These are phyloP conservation scores for Tolypocladium ophioglossoides DNA, from an alignment of 2,329 filamentous ascomycete genomes.

Conservation along the genomic window DNA sequence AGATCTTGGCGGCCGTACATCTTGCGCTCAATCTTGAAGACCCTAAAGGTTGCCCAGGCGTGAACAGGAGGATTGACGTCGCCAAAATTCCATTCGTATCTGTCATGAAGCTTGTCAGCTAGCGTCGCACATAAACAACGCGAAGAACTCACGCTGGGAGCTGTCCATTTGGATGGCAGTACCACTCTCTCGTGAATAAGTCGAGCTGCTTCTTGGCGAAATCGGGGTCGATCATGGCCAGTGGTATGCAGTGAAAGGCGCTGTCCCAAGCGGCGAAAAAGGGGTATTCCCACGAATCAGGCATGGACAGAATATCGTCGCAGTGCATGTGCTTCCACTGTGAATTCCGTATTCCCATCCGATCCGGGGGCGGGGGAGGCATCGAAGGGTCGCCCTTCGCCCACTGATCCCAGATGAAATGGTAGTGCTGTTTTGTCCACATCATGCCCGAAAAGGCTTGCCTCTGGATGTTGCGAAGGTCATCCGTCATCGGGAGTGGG, in stretches of 20 bases:
- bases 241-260: conserved; percentile 89
- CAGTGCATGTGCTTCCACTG: conserved; percentile 94
- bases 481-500: conserved; percentile 85
- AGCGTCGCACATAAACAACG: neutral
- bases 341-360: conserved; percentile 73
- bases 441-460: conserved; percentile 95
- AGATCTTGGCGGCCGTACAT: conserved; percentile 91
- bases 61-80: conserved; percentile 96
- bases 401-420: conserved; percentile 98
- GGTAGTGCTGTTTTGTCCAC: conserved; percentile 96
- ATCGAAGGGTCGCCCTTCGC: conserved; percentile 85
- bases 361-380: conserved; percentile 70
- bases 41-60: conserved; percentile 89
- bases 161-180: conserved; percentile 96
- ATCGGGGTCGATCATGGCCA: conserved; percentile 95
- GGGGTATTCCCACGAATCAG: conserved; percentile 96
- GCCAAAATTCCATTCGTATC: conserved; percentile 91
- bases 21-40: conserved; percentile 97
- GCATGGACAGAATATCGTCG: conserved; percentile 94
- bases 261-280: conserved; percentile 98
- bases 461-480: conserved; percentile 87
- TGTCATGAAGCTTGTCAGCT: conserved; percentile 15
- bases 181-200: conserved; percentile 94
- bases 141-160: conserved; percentile 59
- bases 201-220: conserved; percentile 98